Evolutionary conservation across 805 yeast species (phyloP).

Genomic region (Teunomyces lycoperdinae): DNA sequence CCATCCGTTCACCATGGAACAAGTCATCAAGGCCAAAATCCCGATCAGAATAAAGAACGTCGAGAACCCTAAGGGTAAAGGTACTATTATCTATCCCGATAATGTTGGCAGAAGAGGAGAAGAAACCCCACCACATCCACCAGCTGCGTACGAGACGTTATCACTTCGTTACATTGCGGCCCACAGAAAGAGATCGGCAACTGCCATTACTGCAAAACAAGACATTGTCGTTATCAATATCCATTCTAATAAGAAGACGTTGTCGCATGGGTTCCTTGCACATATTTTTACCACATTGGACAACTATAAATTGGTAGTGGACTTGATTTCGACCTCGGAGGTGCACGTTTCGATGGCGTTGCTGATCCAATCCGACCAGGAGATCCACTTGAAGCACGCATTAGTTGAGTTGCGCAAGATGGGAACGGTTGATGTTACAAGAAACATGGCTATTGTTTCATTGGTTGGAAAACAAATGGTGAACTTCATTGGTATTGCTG

Average conservation of each 20-base stretch:
- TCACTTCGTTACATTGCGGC: slow-evolving; percentile 32
- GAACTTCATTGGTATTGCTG: slow-evolving; percentile 94
- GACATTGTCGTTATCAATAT: slow-evolving; percentile 89
- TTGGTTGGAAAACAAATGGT: slow-evolving; percentile 97
- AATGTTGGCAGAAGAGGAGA: slow-evolving; percentile 83
- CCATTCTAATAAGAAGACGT: slow-evolving; percentile 88
- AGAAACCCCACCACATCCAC: slow-evolving; percentile 93
- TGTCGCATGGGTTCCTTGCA: slow-evolving; percentile 94
- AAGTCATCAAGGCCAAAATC: slow-evolving; percentile 91
- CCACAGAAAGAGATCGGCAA: slow-evolving; percentile 65
- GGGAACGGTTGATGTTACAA: slow-evolving; percentile 87
- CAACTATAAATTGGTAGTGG: slow-evolving; percentile 82
- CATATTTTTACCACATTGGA: slow-evolving; percentile 85
- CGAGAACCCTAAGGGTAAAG: slow-evolving; percentile 87
- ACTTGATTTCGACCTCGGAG: slow-evolving; percentile 93
- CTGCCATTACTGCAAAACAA: slow-evolving; percentile 94
- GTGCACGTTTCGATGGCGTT: slow-evolving; percentile 98
- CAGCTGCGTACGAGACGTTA: slow-evolving; percentile 62
- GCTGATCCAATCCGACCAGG: slow-evolving; percentile 68
- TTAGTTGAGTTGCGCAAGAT: slow-evolving; percentile 71
- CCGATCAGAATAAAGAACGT: slow-evolving; percentile 97
- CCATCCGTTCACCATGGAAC: slow-evolving; percentile 99
- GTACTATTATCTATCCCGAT: slow-evolving; percentile 93
- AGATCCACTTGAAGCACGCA: slow-evolving; percentile 63
- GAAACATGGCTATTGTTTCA: slow-evolving; percentile 86